Conservation (phyloP, 805 yeast species). For the Wickerhamiella kazuoi region DNA sequence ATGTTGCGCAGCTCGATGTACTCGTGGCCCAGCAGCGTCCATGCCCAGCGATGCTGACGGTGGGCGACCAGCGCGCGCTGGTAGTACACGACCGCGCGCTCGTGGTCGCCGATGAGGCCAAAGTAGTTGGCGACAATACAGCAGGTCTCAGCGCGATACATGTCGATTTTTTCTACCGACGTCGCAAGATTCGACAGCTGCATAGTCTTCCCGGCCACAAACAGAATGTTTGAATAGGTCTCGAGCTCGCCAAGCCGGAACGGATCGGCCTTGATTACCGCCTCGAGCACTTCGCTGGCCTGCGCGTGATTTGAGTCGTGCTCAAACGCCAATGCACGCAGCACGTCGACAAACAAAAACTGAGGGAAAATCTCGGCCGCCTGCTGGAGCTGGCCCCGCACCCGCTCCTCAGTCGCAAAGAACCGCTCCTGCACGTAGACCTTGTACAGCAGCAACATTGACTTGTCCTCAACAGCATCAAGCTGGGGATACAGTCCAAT, state of each 20-base stretch:
- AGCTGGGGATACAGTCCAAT: not conserved
- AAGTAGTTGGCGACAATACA: slow-evolving; percentile 88
- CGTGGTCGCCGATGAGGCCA: slow-evolving; percentile 82
- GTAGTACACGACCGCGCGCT: slow-evolving; percentile 82
- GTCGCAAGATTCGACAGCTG: slow-evolving; percentile 80
- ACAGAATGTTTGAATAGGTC: slow-evolving; percentile 81
- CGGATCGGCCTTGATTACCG: slow-evolving; percentile 57
- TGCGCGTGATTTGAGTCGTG: slow-evolving; percentile 71
- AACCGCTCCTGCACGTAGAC: slow-evolving; percentile 60
- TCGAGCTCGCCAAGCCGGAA: slow-evolving; percentile 80
- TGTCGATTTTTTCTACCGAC: slow-evolving; percentile 62
- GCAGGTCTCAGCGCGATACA: slow-evolving; percentile 84
- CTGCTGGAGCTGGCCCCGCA: slow-evolving; percentile 33
- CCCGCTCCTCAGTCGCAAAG: slow-evolving; percentile 29
- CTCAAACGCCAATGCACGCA: slow-evolving; percentile 65
- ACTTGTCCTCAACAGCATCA: slow-evolving; percentile 7
- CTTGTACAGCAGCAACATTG: slow-evolving; percentile 41
- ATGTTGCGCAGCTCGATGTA: slow-evolving; percentile 90
- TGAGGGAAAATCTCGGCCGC: slow-evolving; percentile 45
- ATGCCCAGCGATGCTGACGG: slow-evolving; percentile 67
- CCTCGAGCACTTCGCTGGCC: slow-evolving; percentile 67
- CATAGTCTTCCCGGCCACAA: slow-evolving; percentile 77
- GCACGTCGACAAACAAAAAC: slow-evolving; percentile 58
- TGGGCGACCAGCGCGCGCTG: slow-evolving; percentile 74
- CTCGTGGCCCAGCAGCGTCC: slow-evolving; percentile 99